Conservation (phyloP, 78 protist species). For the Guillardia theta region DNA sequence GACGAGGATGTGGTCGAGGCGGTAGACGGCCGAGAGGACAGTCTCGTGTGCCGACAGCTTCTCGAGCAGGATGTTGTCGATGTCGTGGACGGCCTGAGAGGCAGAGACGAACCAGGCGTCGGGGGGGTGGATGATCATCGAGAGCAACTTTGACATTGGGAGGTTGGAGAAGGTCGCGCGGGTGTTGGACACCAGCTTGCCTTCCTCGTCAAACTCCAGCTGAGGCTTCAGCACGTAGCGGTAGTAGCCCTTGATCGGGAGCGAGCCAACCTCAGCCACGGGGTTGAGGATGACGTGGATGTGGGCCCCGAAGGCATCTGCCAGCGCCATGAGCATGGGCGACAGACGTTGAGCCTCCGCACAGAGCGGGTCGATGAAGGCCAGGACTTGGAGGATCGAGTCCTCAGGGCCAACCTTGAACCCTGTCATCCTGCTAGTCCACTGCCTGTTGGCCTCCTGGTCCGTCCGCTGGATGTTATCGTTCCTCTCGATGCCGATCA, state of each 20-base stretch:
- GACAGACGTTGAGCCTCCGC: neutral
- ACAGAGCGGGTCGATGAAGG: constrained; percentile 6
- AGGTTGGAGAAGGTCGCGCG: neutral
- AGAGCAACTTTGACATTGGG: neutral
- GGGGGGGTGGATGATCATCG: constrained; percentile 43
- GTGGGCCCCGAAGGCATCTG: neutral
- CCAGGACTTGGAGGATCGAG: neutral
- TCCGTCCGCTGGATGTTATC: neutral
- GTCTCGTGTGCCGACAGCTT: neutral
- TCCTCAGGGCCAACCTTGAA: neutral
- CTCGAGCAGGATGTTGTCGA: constrained; percentile 64
- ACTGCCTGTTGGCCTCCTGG: neutral
- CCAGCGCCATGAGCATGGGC: neutral
- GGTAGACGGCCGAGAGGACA: neutral
- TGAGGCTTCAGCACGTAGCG: constrained; percentile 23
- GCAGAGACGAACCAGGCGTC: neutral
- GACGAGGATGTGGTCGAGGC: constrained; percentile 40
- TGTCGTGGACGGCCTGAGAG: constrained; percentile 41
- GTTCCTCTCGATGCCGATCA: neutral
- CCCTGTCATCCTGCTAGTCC: neutral
- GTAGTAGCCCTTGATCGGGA: constrained; percentile 38
- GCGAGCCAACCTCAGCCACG: neutral
- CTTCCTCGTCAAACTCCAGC: constrained; percentile 9
- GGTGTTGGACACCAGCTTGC: neutral
- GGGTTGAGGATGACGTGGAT: constrained; percentile 52